Evolutionary conservation across 371 early-diverging fungal genomes (phyloP).

Genomic region (Mucor velutinosus): DNA sequence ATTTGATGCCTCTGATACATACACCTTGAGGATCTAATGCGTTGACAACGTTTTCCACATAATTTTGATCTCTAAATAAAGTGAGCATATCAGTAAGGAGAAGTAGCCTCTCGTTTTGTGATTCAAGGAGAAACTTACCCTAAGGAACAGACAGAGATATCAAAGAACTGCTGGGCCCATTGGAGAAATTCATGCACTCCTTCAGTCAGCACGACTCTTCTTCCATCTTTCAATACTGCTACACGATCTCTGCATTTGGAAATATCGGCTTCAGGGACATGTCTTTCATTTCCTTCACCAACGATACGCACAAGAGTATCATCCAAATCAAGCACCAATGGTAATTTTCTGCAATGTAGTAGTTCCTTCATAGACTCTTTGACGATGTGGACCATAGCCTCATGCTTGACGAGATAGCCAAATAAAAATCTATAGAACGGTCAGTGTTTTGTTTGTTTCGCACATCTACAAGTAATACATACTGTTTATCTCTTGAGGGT

Average conservation of each 20-base stretch:
- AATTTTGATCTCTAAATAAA: constrained; percentile 64
- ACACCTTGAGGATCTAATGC: constrained; percentile 67
- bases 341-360: constrained; percentile 57
- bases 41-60: constrained; percentile 73
- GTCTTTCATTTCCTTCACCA: constrained; percentile 65
- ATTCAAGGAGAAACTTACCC: constrained; percentile 52
- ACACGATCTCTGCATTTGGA: constrained; percentile 59
- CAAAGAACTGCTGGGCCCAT: constrained; percentile 71
- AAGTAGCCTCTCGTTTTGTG: too few species aligned
- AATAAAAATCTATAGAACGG: constrained; percentile 49
- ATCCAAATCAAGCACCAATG: constrained; percentile 80
- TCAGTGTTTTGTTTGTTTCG: neutral
- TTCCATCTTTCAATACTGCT: constrained; percentile 61
- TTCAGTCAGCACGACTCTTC: constrained; percentile 70
- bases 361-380: constrained; percentile 50
- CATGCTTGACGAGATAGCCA: constrained; percentile 68
- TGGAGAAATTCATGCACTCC: constrained; percentile 77
- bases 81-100: neutral
- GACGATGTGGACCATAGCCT: constrained; percentile 57
- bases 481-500: constrained; percentile 64
- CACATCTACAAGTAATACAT: constrained; percentile 18
- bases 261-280: constrained; percentile 66
- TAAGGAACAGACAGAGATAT: constrained; percentile 78
- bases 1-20: constrained; percentile 64
- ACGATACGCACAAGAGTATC: constrained; percentile 79